Percentiles rank a stretch among this genome's conserved stretches.
These are phyloP conservation scores for Collybia sordida DNA, from an alignment of 768 basidiomycete species.

Conservation along the genomic window DNA sequence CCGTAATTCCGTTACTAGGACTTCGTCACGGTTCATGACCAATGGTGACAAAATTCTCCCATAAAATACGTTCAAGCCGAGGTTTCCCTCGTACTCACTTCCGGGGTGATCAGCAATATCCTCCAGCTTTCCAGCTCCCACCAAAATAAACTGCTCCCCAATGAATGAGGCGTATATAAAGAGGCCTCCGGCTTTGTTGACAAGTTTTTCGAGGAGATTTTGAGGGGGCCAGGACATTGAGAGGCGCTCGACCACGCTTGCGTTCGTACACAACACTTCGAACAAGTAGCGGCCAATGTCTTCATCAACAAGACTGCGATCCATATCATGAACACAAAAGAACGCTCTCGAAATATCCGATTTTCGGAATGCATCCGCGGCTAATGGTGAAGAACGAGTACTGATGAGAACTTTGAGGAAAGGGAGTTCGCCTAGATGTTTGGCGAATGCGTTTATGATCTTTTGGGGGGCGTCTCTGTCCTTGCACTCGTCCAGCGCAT, in stretches of 20 bases:
- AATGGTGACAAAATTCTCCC: conserved; percentile 9
- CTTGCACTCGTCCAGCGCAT: conserved; percentile 20
- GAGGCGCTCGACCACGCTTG: conserved; percentile 13
- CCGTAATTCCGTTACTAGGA: not conserved
- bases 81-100: conserved; percentile 17
- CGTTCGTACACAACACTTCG: conserved; percentile 11
- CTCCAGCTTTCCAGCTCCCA: conserved; percentile 10
- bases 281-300: conserved; percentile 12
- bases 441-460: conserved; percentile 10
- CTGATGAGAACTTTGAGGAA: conserved; percentile 16
- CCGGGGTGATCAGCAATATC: conserved; percentile 9
- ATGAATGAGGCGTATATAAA: conserved; percentile 16
- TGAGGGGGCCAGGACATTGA: conserved; percentile 14
- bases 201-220: conserved; percentile 10
- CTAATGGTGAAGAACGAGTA: conserved; percentile 9
- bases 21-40: not conserved
- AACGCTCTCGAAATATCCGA: conserved; percentile 2
- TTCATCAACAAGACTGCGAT: conserved; percentile 8
- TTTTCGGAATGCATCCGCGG: not conserved
- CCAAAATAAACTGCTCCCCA: conserved; percentile 8
- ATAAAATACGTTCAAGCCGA: conserved; percentile 15
- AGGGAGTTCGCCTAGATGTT: conserved; percentile 12
- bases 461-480: conserved; percentile 8
- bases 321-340: conserved; percentile 11
- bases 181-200: conserved; percentile 11